Evolutionary conservation across 2,329 filamentous ascomycete genomes (phyloP), one percentile per base, ranked within the genome.

Genomic region (Fusarium sp.): DNA sequence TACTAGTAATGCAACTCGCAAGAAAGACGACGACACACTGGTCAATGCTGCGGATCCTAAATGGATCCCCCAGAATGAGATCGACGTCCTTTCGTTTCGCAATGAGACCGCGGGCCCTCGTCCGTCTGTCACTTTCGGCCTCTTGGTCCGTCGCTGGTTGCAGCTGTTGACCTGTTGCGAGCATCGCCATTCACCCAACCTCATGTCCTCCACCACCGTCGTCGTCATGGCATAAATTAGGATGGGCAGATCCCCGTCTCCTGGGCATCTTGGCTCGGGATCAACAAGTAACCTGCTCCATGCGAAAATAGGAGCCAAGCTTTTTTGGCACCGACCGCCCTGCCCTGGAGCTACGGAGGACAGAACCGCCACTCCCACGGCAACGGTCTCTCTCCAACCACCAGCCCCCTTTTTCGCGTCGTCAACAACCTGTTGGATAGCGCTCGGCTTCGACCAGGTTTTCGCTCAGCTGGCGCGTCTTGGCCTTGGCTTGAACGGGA

Each of bases 141-240:
- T 57, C 54, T 61, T 68, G 60, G 49, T 66, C 65, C 58, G 61
- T 50, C n/a, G 51, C 58, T 63, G 50, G 55, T 69, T 59, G 69
- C 46, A 54, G 34, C 34, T 53, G n/a, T 20, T 61, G 49, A 50
- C 46, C 58, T 20, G 57, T 8, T 27, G 38, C 58, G 20, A 44
- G 58, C 67, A 68, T 64, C 67, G 34, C 54, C 51, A 54, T 67
- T 31, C 25, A 36, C 57, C 63, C 29, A 57, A 51, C 50, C 58
- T 57, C 51, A 58, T 70, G 62, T 53, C 59, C 54, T 33, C 44
- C 53, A 38, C 44, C 40, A 27, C 46, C 36, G 38, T 46, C 61
- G 64, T 62, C 67, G 64, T 70, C 61, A 65, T 71, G 68, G 50
- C 68, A 70, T 66, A 70, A 70, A 71, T 70, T 70, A 60, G 42